Conservation (phyloP, 768 basidiomycete species). For the Infundibulicybe gibba region DNA sequence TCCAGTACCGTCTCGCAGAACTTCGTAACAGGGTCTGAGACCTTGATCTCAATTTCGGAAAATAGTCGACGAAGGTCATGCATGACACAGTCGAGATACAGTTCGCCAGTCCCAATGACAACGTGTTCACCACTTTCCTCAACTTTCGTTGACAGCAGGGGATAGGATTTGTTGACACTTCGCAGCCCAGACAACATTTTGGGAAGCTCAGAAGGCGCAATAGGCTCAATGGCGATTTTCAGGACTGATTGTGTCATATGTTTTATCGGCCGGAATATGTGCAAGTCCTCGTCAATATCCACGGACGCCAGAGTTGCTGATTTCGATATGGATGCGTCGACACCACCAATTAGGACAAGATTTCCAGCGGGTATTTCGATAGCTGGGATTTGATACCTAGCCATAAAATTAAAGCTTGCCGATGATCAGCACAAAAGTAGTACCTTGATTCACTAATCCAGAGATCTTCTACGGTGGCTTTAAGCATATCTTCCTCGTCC, state of each 20-base stretch:
- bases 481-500: constrained; percentile 98
- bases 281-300: constrained; percentile 78
- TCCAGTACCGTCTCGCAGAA: constrained; percentile 99
- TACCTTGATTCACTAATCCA: constrained; percentile 92
- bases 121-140: constrained; percentile 99
- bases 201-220: constrained; percentile 94
- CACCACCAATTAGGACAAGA: constrained; percentile 86
- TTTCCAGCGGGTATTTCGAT: constrained; percentile 91
- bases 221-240: constrained; percentile 98
- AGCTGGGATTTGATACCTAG: constrained; percentile 85
- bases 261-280: constrained; percentile 94
- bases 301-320: constrained; percentile 82
- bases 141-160: constrained; percentile 90
- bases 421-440: constrained; percentile 10
- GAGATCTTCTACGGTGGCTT: constrained; percentile 76
- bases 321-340: constrained; percentile 93
- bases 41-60: constrained; percentile 99
- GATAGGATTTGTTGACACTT: constrained; percentile 97
- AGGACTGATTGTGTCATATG: constrained; percentile 97
- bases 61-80: constrained; percentile 91
- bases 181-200: constrained; percentile 98
- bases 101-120: constrained; percentile 92
- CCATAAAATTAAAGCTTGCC: not conserved
- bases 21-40: constrained; percentile 97
- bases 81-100: constrained; percentile 96